Base-by-base conservation (phyloP, 2,329 filamentous ascomycete genomes). In the Fusarium fujikuroi region DNA sequence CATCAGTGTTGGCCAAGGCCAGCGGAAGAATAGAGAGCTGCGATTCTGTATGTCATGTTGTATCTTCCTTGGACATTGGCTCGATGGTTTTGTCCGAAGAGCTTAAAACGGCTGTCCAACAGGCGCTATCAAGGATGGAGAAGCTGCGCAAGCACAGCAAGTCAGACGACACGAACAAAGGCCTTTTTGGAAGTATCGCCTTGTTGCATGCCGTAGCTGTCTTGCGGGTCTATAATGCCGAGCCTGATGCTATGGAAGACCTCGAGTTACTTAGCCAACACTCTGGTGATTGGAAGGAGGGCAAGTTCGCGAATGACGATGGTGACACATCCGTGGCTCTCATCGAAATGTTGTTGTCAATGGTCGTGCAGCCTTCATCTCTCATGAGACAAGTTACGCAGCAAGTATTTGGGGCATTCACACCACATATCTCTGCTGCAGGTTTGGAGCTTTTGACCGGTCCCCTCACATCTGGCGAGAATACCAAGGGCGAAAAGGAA, bases 211-310 rank as follows among this genome's bases (percentile, higher is more conserved):
- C 94, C 2, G 88, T 98, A 59, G 92, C 94, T 0, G 89, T 98
- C 19, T 87, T 98, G 62, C 94, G 98, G 80, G 87, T 97, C 14
- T 97, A 97, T 83, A 95, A 95, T 77, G 93, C 94, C 30, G 95
- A 97, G 66, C 87, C 92, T 0, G 96, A 98, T 79, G 93, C 95
- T 1, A 88, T 97, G 28, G 91, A 21, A 47, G 44, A 47, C 9
- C 14, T 47, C 25, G 14, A 7, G 44, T 47, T 47, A 47, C 44
- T 47, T 47, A 11, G 25, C 10, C 44, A 47, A 30, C 44, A 47
- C 21, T 47, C 44, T 30, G 25, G 9, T 47, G 25, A 16, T 47
- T 47, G 44, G 44, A 16, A 92, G 54, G 92, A 87, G 57, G 79
- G 78, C 28, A 79, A 77, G 23, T 63, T 74, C 7, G 82, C 83